Conservation (phyloP, 139 green algal genomes). For the Tetraselmis striata region DNA sequence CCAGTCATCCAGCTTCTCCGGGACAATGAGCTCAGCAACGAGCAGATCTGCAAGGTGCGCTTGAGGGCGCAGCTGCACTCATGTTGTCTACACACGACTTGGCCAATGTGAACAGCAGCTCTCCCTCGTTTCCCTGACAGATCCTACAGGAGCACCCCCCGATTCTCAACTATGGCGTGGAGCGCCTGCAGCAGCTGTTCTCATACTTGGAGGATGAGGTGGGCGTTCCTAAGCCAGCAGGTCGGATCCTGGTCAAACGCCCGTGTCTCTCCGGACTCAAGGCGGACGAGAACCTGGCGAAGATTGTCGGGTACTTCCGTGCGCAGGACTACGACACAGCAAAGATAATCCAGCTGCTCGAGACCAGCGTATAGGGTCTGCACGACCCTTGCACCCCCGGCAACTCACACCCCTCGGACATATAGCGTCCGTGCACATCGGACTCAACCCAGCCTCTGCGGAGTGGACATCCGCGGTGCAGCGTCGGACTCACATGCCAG, state of each 20-base stretch:
- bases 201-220: constrained; percentile 39
- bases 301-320: constrained; percentile 57
- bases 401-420: too few relatives aligned
- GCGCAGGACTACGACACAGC: constrained; percentile 24
- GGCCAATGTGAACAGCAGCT: too few relatives aligned
- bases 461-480: too few relatives aligned
- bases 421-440: too few relatives aligned
- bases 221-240: constrained; percentile 8
- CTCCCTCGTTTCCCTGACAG: constrained; percentile 18
- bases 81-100: too few relatives aligned
- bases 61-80: too few relatives aligned
- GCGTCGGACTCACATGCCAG: too few relatives aligned
- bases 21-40: constrained; percentile 24
- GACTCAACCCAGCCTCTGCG: too few relatives aligned
- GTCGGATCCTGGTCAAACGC: constrained; percentile 26
- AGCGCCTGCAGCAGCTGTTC: constrained; percentile 53
- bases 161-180: constrained; percentile 57
- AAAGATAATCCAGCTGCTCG: constrained; percentile 25
- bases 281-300: constrained; percentile 43
- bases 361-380: constrained; percentile 29
- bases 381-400: too few relatives aligned
- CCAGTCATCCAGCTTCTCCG: constrained; percentile 49
- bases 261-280: constrained; percentile 65
- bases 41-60: constrained; percentile 30
- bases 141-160: constrained; percentile 56